A percentile compares a stretch with the other conserved stretches of the same genome.
Evolutionary conservation across 306 rosid species (phyloP).

Genomic region (Lagenaria siceraria): DNA sequence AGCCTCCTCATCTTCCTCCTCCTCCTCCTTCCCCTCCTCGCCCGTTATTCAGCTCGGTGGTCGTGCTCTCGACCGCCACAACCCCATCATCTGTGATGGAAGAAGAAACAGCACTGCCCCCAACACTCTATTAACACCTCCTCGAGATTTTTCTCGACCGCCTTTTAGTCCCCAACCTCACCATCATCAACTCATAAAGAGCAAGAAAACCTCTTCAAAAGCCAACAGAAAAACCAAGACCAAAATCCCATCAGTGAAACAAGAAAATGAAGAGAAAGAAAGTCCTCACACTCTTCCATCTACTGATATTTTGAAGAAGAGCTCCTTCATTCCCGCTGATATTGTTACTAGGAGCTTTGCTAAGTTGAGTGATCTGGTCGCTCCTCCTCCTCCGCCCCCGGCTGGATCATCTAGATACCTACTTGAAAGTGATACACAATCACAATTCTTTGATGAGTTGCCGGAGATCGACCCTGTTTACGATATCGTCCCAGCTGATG

Average conservation of each 20-base stretch:
- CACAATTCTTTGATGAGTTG: background rate
- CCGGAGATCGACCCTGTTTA: background rate
- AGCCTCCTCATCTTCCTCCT: slow-evolving; percentile 16
- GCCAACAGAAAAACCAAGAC: slow-evolving; percentile 11
- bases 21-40: slow-evolving; percentile 52
- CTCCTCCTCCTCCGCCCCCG: slow-evolving; percentile 2
- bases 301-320: slow-evolving; percentile 2
- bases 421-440: background rate
- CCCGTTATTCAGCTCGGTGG: slow-evolving; percentile 60
- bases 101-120: slow-evolving; percentile 21
- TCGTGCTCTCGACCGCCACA: slow-evolving; percentile 77
- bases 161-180: slow-evolving; percentile 34
- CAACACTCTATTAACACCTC: slow-evolving; percentile 19
- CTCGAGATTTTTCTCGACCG: slow-evolving; percentile 20
- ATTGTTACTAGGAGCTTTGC: slow-evolving; percentile 5
- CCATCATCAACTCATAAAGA: slow-evolving; percentile 21
- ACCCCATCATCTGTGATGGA: slow-evolving; percentile 68
- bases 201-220: slow-evolving; percentile 27
- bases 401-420: slow-evolving; percentile 5
- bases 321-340: slow-evolving; percentile 8
- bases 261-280: background rate
- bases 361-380: background rate
- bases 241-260: slow-evolving; percentile 15
- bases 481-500: background rate
- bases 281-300: background rate